Conservation (phyloP, 306 rosid genomes). For the Fagus crenata region DNA sequence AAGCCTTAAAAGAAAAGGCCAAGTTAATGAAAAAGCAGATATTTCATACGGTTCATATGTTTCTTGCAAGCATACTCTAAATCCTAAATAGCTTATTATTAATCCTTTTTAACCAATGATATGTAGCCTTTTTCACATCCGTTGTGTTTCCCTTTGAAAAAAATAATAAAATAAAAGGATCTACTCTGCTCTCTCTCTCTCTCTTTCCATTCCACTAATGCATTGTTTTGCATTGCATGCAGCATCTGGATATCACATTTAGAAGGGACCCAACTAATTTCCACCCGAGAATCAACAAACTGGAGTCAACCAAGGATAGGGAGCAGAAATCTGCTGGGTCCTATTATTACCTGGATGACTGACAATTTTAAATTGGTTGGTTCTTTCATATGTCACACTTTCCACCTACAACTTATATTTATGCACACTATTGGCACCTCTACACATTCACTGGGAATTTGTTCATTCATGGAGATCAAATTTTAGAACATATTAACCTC, state of each 20-base stretch:
- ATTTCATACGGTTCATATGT: too few relatives aligned
- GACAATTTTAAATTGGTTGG: constrained; percentile 35
- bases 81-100: neutral
- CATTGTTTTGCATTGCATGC: constrained; percentile 28
- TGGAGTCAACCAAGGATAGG: constrained; percentile 86
- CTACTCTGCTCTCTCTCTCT: neutral
- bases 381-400: constrained; percentile 17
- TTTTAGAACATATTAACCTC: too few relatives aligned
- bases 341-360: constrained; percentile 92
- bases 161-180: too few relatives aligned
- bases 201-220: neutral
- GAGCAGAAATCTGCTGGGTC: constrained; percentile 93
- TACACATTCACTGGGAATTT: constrained; percentile 8
- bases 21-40: too few relatives aligned
- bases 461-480: neutral
- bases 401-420: neutral
- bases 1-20: too few relatives aligned
- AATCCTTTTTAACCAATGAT: too few relatives aligned
- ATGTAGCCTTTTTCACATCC: too few relatives aligned
- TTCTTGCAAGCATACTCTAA: neutral
- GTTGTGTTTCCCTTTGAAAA: too few relatives aligned
- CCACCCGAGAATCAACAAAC: constrained; percentile 91
- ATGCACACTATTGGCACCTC: neutral
- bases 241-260: constrained; percentile 94
- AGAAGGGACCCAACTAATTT: constrained; percentile 94